Conservation (phyloP, 768 basidiomycete species). For the Termitomyces titanicus region DNA sequence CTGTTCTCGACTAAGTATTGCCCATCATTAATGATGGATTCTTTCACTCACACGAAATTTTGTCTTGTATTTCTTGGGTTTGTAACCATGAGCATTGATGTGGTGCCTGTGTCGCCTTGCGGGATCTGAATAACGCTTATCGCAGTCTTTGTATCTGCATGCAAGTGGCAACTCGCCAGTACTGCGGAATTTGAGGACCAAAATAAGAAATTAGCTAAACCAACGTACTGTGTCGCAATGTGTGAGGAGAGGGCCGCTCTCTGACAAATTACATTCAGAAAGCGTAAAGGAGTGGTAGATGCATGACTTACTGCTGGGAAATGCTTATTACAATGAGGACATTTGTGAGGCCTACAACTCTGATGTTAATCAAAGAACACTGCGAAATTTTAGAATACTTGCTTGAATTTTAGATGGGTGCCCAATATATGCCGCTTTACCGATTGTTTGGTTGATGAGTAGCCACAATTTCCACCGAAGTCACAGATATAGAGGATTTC, state of each 20-base stretch:
- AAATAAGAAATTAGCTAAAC: neutral
- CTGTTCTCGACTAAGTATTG: neutral
- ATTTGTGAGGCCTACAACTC: constrained; percentile 5
- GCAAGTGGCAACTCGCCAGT: constrained; percentile 54
- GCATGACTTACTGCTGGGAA: constrained; percentile 3
- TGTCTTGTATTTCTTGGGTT: constrained; percentile 39
- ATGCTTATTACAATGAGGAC: constrained; percentile 1
- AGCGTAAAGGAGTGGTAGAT: no score
- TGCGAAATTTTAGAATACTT: constrained; percentile 16
- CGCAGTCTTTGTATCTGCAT: constrained; percentile 45
- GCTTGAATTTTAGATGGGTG: constrained; percentile 60
- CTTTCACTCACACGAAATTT: constrained; percentile 32
- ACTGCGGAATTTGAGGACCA: constrained; percentile 27
- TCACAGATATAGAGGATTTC: constrained; percentile 21
- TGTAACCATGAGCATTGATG: constrained; percentile 46
- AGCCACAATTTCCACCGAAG: constrained; percentile 26
- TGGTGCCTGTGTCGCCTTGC: constrained; percentile 62
- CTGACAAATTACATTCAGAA: neutral
- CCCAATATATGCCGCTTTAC: constrained; percentile 68
- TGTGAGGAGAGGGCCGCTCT: constrained; percentile 7
- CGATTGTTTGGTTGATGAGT: constrained; percentile 50
- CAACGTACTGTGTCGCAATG: constrained; percentile 10
- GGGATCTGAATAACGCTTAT: constrained; percentile 57
- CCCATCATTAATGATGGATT: neutral
- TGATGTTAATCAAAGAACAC: neutral